phyloP scores from a whole-genome alignment of 768 basidiomycete genomes.

The Xerocomus spinulosus region DNA sequence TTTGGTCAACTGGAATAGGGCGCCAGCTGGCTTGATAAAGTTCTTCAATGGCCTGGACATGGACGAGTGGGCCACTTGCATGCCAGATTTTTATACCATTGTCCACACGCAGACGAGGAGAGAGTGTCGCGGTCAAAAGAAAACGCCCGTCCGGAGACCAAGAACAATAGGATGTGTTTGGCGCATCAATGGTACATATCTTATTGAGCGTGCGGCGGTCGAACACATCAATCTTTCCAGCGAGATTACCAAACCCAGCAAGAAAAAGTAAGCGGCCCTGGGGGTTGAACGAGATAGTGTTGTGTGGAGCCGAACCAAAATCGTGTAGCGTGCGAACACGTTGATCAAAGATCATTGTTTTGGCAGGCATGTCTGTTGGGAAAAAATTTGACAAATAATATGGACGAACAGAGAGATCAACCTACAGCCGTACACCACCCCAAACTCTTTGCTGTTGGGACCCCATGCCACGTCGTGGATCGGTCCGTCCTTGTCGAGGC shows the following conservation, averaged over 20 bases:
- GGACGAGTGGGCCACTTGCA: slow-evolving; percentile 81
- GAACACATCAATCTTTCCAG: slow-evolving; percentile 88
- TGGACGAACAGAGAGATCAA: slow-evolving; percentile 12
- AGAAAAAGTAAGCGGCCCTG: slow-evolving; percentile 85
- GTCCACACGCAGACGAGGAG: slow-evolving; percentile 91
- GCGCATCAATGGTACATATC: slow-evolving; percentile 75
- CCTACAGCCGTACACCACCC: slow-evolving; percentile 94
- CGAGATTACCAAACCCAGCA: slow-evolving; percentile 95
- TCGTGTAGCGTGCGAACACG: slow-evolving; percentile 85
- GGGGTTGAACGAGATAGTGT: slow-evolving; percentile 92
- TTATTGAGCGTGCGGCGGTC: slow-evolving; percentile 85
- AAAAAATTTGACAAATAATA: not conserved
- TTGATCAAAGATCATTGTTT: slow-evolving; percentile 86
- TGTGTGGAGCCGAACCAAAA: slow-evolving; percentile 85
- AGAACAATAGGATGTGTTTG: slow-evolving; percentile 91
- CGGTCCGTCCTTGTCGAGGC: slow-evolving; percentile 92
- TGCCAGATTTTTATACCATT: slow-evolving; percentile 98
- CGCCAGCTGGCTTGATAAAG: slow-evolving; percentile 88
- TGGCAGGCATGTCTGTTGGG: slow-evolving; percentile 85
- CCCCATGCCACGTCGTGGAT: slow-evolving; percentile 97
- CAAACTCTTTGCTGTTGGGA: slow-evolving; percentile 95
- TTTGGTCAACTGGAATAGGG: slow-evolving; percentile 61
- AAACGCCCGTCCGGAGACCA: slow-evolving; percentile 95
- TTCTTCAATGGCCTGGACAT: slow-evolving; percentile 79
- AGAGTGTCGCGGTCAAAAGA: slow-evolving; percentile 93